Evolutionary conservation across 169 alveolate genomes (phyloP), one percentile per base, ranked within the genome.

Genomic region (Cryptosporidium viatorum): DNA sequence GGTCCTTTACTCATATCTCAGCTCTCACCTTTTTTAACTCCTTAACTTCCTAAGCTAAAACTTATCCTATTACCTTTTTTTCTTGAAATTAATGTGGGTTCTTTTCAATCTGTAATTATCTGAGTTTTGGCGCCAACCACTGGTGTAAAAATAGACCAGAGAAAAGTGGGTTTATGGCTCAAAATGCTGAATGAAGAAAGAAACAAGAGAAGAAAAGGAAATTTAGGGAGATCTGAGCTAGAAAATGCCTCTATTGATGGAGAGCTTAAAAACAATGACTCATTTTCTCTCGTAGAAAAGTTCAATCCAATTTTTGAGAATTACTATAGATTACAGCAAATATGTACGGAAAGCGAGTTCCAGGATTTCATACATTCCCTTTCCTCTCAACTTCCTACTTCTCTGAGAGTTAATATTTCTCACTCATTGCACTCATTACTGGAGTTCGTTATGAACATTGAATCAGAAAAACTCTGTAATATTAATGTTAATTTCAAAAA

Each of bases 381-480:
- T 41, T 33, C 71, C 4, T 48, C 59, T 37, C 71, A 70, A 2
- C 86, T 73, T 37, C 86, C 86, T 1, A 73, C 23, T 1, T 55
- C 86, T 26, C 18, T 73, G 21, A 73, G 86, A 73, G 26, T 39
- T n/a, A 73, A 73, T 21, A 12, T 14, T 12, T 73, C 86, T 10
- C 86, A 73, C 55, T 50, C 68, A 4, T 50, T 52, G 12, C 35
- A 33, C 29, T 29, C 33, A 65, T 37, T 65, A 16, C 18, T 65
- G n/a, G 70, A 50, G 68, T 73, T 73, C 23, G 33, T 58, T 33
- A 31, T 73, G 3, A 35, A 12, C 48, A 0, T n/a, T 4, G 71
- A 26, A 8, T 6, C 71, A 6, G 50, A 65, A 21, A 37, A 35
- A 7, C 29, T 65, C 12, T 39, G 4, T 65, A 37, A 65, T 21